Percentiles rank a stretch among this genome's conserved stretches.
Conservation (phyloP, 2,329 filamentous ascomycete genomes). For the Tolypocladium nubicola region DNA sequence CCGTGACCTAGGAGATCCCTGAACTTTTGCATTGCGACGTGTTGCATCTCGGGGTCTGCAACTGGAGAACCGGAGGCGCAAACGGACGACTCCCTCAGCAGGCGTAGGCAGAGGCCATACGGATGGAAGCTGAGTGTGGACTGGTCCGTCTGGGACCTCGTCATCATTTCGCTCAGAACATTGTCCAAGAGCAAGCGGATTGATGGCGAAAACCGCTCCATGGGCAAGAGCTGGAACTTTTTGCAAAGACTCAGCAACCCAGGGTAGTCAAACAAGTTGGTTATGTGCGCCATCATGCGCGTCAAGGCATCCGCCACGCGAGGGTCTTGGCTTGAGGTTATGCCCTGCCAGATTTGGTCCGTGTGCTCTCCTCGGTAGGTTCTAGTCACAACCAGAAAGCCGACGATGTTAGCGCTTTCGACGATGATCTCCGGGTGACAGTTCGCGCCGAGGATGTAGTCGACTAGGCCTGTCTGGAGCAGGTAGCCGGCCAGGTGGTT, state of each 20-base stretch:
- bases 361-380: slow-evolving; percentile 64
- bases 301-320: slow-evolving; percentile 74
- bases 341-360: slow-evolving; percentile 74
- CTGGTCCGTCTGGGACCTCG: slow-evolving; percentile 29
- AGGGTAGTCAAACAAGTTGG: slow-evolving; percentile 35
- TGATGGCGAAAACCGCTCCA: slow-evolving; percentile 49
- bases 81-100: slow-evolving; percentile 62
- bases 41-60: slow-evolving; percentile 51
- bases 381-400: slow-evolving; percentile 72
- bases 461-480: slow-evolving; percentile 58
- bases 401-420: slow-evolving; percentile 73
- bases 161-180: slow-evolving; percentile 39
- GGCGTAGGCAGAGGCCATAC: slow-evolving; percentile 46
- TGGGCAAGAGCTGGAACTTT: slow-evolving; percentile 56
- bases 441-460: slow-evolving; percentile 81
- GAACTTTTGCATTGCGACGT: slow-evolving; percentile 52
- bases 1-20: slow-evolving; percentile 47
- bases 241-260: slow-evolving; percentile 55
- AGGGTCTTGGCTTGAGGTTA: slow-evolving; percentile 72
- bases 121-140: slow-evolving; percentile 27
- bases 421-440: slow-evolving; percentile 86
- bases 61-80: slow-evolving; percentile 41
- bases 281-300: slow-evolving; percentile 45
- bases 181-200: slow-evolving; percentile 53
- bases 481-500: slow-evolving; percentile 61